phyloP scores from a whole-genome alignment of 768 basidiomycete genomes.

The Lentinula raphanica region DNA sequence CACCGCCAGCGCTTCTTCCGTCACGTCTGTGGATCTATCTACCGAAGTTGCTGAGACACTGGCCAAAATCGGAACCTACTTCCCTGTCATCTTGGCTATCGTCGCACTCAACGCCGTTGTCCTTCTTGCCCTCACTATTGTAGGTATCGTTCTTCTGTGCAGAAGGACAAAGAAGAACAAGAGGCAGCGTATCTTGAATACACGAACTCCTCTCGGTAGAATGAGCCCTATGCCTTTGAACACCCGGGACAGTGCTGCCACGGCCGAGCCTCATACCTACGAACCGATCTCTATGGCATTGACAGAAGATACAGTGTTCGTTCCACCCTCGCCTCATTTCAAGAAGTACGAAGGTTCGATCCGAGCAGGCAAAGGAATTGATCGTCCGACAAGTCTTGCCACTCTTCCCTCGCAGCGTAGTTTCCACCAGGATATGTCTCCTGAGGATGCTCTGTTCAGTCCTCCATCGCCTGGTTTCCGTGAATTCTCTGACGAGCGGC shows the following conservation, averaged over 20 bases:
- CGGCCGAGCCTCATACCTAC: conserved; percentile 42
- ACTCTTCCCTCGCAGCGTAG: conserved; percentile 12
- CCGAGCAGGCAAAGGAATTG: conserved; percentile 18
- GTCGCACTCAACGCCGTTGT: conserved; percentile 76
- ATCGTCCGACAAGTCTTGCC: conserved; percentile 33
- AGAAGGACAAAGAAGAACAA: conserved; percentile 33
- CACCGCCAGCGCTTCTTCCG: conserved; percentile 31
- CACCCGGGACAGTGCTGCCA: conserved; percentile 32
- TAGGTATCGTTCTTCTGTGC: conserved; percentile 50
- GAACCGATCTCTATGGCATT: conserved; percentile 53
- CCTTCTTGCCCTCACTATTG: conserved; percentile 49
- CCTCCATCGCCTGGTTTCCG: conserved; percentile 8
- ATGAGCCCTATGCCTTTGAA: conserved; percentile 57
- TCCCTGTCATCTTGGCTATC: conserved; percentile 72
- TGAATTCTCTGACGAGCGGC: conserved; percentile 23
- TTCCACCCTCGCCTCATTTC: conserved; percentile 58
- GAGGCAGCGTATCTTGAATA: conserved; percentile 8
- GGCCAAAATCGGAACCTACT: conserved; percentile 54
- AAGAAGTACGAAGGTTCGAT: conserved; percentile 32
- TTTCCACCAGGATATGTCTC: conserved; percentile 16
- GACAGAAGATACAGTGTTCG: conserved; percentile 44
- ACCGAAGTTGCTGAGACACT: conserved; percentile 54
- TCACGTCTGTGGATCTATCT: conserved; percentile 49
- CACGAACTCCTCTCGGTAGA: conserved; percentile 34
- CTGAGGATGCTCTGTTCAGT: conserved; percentile 19